phyloP scores from a whole-genome alignment of 2,329 filamentous ascomycete species.

The Botryotinia convoluta region DNA sequence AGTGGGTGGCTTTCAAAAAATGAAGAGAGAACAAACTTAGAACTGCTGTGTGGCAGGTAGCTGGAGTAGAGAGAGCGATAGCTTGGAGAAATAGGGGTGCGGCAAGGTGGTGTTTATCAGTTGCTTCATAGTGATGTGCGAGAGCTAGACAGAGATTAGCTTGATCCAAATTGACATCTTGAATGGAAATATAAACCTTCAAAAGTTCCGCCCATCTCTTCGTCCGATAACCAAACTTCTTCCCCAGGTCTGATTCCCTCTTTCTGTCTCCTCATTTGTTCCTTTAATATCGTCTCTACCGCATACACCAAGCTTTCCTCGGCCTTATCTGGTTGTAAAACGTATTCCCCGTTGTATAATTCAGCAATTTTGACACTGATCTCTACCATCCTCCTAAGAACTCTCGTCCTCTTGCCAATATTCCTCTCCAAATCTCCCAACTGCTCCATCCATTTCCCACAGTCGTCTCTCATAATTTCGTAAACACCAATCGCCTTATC shows the following conservation, averaged over 20 bases:
- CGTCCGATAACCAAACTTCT: constrained; percentile 66
- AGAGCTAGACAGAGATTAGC: constrained; percentile 53
- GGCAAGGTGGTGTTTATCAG: constrained; percentile 74
- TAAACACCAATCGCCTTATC: constrained; percentile 72
- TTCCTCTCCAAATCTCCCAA: constrained; percentile 52
- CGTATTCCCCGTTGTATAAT: constrained; percentile 73
- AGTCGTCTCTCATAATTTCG: constrained; percentile 72
- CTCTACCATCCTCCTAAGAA: constrained; percentile 71
- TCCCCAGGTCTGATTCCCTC: constrained; percentile 70
- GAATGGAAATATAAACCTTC: constrained; percentile 50
- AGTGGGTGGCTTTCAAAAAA: constrained; percentile 7
- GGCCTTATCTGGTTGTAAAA: constrained; percentile 70
- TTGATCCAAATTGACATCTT: neutral
- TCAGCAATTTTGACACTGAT: constrained; percentile 82
- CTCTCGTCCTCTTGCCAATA: constrained; percentile 54
- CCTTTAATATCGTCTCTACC: constrained; percentile 74
- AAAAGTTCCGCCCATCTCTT: constrained; percentile 70
- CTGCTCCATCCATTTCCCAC: constrained; percentile 56
- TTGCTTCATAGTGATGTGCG: constrained; percentile 71
- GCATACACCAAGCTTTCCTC: constrained; percentile 77
- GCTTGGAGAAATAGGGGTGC: constrained; percentile 86
- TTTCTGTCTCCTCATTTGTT: constrained; percentile 55
- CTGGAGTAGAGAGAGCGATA: constrained; percentile 62
- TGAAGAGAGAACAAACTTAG: constrained; percentile 56
- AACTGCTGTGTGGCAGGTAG: constrained; percentile 73